Evolutionary conservation across 495 filamentous ascomycete genomes (phyloP).

Genomic region (Penicillium macrosclerotiorum): DNA sequence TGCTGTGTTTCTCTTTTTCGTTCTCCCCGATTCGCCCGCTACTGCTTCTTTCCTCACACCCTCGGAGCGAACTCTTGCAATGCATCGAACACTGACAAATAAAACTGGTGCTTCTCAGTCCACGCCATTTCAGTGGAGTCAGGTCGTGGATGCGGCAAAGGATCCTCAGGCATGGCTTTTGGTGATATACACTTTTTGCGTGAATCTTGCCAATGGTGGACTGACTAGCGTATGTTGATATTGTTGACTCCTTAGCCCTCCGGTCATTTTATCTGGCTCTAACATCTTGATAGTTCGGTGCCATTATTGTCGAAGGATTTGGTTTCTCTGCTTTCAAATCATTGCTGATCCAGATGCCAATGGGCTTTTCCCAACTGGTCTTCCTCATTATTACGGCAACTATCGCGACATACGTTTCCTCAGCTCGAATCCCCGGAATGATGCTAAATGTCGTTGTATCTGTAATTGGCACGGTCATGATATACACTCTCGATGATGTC

Average conservation of each 20-base stretch:
- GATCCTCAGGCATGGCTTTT: conserved; percentile 39
- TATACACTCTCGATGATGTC: conserved; percentile 28
- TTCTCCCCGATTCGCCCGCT: conserved; percentile 50
- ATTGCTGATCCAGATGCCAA: conserved; percentile 22
- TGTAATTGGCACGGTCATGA: conserved; percentile 7
- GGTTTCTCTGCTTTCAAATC: conserved; percentile 26
- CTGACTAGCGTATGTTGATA: conserved; percentile 19
- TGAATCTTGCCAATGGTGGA: conserved; percentile 24
- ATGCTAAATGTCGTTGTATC: conserved; percentile 5
- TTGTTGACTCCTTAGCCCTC: background rate
- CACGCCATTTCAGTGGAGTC: conserved; percentile 47
- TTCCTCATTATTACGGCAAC: conserved; percentile 23
- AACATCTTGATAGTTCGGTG: conserved; percentile 1
- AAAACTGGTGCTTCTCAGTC: conserved; percentile 36
- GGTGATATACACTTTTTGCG: conserved; percentile 15
- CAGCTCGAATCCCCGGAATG: conserved; percentile 17
- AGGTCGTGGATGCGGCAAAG: conserved; percentile 39
- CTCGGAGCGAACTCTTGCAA: conserved; percentile 37
- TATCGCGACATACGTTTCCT: conserved; percentile 15
- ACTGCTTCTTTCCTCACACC: conserved; percentile 42
- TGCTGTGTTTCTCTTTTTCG: conserved; percentile 36
- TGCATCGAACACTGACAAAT: conserved; percentile 48
- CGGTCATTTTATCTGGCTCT: background rate
- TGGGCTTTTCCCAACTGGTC: conserved; percentile 24
- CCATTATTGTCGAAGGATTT: conserved; percentile 27